Conservation (phyloP, 2,329 filamentous ascomycete genomes). For the Talaromyces marneffei region DNA sequence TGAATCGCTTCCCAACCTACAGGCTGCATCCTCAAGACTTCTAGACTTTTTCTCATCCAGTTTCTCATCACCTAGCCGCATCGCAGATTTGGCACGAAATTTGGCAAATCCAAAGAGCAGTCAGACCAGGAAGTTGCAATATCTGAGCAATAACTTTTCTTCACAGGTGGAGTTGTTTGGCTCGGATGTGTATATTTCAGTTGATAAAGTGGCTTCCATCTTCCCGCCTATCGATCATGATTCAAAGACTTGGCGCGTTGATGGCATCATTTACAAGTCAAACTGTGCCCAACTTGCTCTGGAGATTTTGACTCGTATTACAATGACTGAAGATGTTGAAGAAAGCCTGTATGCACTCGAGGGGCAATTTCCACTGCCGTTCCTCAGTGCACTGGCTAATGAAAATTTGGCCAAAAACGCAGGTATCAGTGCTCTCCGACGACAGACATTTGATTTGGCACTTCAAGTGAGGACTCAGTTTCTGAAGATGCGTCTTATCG, state of each 20-base stretch:
- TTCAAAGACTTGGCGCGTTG: constrained; percentile 27
- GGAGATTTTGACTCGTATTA: constrained; percentile 31
- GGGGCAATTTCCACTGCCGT: constrained; percentile 28
- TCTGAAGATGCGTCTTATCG: constrained; percentile 41
- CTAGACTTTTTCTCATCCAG: constrained; percentile 33
- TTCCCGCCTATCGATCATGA: constrained; percentile 22
- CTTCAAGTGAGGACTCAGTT: constrained; percentile 53
- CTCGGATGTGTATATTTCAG: constrained; percentile 33
- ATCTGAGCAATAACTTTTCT: constrained; percentile 21
- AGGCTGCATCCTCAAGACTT: constrained; percentile 28
- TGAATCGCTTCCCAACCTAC: constrained; percentile 36
- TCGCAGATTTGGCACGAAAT: constrained; percentile 26
- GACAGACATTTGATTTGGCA: constrained; percentile 44
- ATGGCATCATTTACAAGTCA: constrained; percentile 37
- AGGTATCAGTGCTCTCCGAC: constrained; percentile 38
- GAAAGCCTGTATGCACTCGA: constrained; percentile 30
- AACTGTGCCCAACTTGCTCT: constrained; percentile 41
- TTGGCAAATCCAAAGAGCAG: constrained; percentile 25
- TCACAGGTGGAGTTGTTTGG: constrained; percentile 25
- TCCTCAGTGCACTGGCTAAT: constrained; percentile 27
- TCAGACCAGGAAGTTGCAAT: constrained; percentile 26
- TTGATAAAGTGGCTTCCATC: constrained; percentile 24
- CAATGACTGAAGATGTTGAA: constrained; percentile 17
- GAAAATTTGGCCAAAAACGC: constrained; percentile 9
- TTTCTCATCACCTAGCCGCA: constrained; percentile 21